Evolutionary conservation across 225 moss, liverwort and hornwort species (phyloP), one percentile per base, ranked within the genome.

Genomic region (Rhytidiadelphus loreus): DNA sequence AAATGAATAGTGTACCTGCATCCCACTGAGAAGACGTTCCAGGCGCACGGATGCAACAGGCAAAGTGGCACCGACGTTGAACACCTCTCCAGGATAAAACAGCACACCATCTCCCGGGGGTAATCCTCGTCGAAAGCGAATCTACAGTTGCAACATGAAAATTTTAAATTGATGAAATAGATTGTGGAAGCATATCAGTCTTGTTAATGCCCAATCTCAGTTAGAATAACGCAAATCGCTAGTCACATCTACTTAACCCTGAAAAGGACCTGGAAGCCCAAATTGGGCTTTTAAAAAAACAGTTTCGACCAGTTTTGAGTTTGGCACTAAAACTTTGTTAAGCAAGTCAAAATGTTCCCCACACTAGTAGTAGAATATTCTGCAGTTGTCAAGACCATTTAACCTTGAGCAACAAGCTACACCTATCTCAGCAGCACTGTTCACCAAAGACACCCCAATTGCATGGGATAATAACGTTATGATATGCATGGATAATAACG

Each of bases 71-170:
- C 88, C 90, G 20, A 96, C 91, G 61, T 93, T 96, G 88, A 97
- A 97, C 12, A 97, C 96, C 93, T 96, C 97, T 59, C 97, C 97
- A 62, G 97, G 97, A 82, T 97, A 97, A 80, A 92, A 95, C 61
- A 96, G 88, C 83, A 97, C 97, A 84, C 97, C 97, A 83, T 97
- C 96, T 82, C 97, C 97, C 43, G 97, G 97, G 24, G 97, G 97
- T 60, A 97, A 89, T 57, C 97, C 97, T 46, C 95, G 90, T 52
- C 97, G 94, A 90, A 97, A 97, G n/a, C 90, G 95, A 71, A 96
- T 93, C 96, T 97, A 83, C 82, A 83, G 78, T 89, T 78, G 85
- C 86, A 85, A 85, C 53, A 79, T 46, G 29, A 80, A n/a, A 62
- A 71, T 12, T 16, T n/a, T 10, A 73, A 62, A 48, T 41, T 17